These are phyloP conservation scores for Komagataella kurtzmanii DNA, from an alignment of 805 yeast genomes.

Conservation along the genomic window DNA sequence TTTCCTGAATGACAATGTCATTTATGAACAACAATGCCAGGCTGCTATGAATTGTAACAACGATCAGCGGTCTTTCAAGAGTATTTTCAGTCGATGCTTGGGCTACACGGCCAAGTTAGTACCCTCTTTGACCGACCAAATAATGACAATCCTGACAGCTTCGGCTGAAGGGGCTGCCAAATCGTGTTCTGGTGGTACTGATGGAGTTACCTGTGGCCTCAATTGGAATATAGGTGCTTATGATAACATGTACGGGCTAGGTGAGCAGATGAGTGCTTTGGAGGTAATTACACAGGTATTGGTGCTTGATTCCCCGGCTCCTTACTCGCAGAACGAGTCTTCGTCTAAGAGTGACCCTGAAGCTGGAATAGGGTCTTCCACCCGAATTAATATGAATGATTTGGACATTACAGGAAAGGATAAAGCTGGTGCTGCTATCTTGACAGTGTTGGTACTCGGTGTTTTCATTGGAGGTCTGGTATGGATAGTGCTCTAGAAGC, in stretches of 20 bases:
- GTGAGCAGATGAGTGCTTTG: conserved; percentile 68
- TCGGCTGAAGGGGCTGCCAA: conserved; percentile 59
- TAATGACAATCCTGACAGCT: conserved; percentile 23
- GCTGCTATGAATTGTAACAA: conserved; percentile 48
- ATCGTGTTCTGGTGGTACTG: conserved; percentile 63
- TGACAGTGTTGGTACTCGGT: conserved; percentile 65
- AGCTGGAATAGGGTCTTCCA: conserved; percentile 41
- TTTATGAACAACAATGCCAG: conserved; percentile 85
- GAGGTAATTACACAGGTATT: conserved; percentile 45
- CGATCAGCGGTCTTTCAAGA: conserved; percentile 90
- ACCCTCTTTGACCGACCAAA: conserved; percentile 33
- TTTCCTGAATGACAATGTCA: conserved; percentile 36
- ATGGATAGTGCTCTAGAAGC: conserved; percentile 47
- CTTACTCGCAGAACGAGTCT: conserved; percentile 26
- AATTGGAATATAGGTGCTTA: conserved; percentile 47
- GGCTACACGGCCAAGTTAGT: conserved; percentile 63
- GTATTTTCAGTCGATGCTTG: conserved; percentile 62
- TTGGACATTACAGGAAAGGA: conserved; percentile 47
- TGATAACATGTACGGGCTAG: conserved; percentile 61
- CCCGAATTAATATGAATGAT: conserved; percentile 14
- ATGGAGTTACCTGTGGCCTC: conserved; percentile 65
- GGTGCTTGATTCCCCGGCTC: conserved; percentile 31
- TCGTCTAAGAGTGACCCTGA: conserved; percentile 36
- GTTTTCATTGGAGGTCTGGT: conserved; percentile 49
- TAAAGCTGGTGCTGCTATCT: conserved; percentile 80